Evolutionary conservation across 768 basidiomycete species (phyloP).

Genomic region (Kwoniella heveanensis): DNA sequence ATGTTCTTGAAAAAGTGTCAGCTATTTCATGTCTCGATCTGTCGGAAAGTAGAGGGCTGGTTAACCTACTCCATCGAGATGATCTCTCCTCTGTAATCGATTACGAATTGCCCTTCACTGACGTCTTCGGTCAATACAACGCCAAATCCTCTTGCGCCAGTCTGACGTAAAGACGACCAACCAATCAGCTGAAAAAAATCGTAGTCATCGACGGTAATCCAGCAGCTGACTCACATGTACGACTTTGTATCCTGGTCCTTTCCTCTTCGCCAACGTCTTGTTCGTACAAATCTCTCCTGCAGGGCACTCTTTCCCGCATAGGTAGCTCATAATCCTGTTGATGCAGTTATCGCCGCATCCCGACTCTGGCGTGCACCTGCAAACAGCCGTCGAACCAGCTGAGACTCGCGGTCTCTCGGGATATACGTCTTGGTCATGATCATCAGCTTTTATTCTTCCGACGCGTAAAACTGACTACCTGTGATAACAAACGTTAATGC

Average conservation of each 20-base stretch:
- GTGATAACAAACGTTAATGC: too few species aligned
- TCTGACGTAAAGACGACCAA: too few species aligned
- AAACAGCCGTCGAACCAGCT: conserved; percentile 40
- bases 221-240: conserved; percentile 46
- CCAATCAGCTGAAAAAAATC: not conserved
- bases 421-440: conserved; percentile 34
- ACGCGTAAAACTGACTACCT: too few species aligned
- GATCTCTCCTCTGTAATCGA: conserved; percentile 57
- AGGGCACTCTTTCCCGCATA: conserved; percentile 56
- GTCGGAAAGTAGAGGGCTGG: too few species aligned
- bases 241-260: conserved; percentile 42
- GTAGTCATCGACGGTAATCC: conserved; percentile 17
- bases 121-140: conserved; percentile 51
- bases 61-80: conserved; percentile 51
- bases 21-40: not conserved
- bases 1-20: conserved; percentile 33
- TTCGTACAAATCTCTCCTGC: conserved; percentile 54
- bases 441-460: conserved; percentile 1
- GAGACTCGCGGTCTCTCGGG: conserved; percentile 32
- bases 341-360: conserved; percentile 55
- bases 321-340: conserved; percentile 57
- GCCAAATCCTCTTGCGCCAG: conserved; percentile 56
- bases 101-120: conserved; percentile 55
- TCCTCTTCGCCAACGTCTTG: conserved; percentile 47
- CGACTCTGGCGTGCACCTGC: conserved; percentile 47